These are phyloP conservation scores for Aspergillus aculeatinus DNA, from an alignment of 2,329 filamentous ascomycete genomes.

Conservation along the genomic window DNA sequence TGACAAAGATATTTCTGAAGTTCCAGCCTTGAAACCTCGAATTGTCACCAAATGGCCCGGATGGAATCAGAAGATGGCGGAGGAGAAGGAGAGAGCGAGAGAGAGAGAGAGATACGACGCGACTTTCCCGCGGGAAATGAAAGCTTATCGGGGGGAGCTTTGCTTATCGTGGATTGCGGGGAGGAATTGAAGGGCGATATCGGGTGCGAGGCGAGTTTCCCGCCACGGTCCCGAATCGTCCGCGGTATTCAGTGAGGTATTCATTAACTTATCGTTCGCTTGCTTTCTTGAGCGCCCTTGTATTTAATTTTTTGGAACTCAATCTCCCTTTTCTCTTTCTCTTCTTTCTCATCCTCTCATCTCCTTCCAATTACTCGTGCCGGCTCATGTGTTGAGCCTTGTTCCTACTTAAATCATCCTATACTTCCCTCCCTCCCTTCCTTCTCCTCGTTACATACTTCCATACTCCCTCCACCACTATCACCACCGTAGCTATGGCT, in stretches of 20 bases:
- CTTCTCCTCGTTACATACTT: background rate
- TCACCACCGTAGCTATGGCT: conserved; percentile 27
- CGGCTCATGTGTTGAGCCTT: conserved; percentile 5
- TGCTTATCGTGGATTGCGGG: conserved; percentile 7
- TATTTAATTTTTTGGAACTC: conserved; percentile 8
- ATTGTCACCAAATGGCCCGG: no score
- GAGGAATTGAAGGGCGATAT: conserved; percentile 3
- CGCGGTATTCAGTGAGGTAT: conserved; percentile 17
- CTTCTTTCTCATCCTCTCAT: background rate
- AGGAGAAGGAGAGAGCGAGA: background rate
- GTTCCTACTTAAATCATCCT: background rate
- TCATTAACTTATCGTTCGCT: conserved; percentile 2
- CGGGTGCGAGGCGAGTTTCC: conserved; percentile 18
- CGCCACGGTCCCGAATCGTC: conserved; percentile 14
- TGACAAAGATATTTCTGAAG: no score
- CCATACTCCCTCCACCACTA: background rate
- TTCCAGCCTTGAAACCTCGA: no score
- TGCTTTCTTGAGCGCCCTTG: background rate
- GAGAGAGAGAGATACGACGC: background rate
- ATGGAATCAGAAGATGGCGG: no score
- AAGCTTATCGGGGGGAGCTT: conserved; percentile 7
- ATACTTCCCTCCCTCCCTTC: conserved; percentile 1
- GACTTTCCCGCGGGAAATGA: conserved; percentile 19
- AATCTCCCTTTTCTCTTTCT: conserved; percentile 5
- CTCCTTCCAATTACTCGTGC: background rate